A percentile compares a stretch with the other conserved stretches of the same genome.
Conservation (phyloP, 2,329 filamentous ascomycete genomes). For the Colletotrichum tropicicola region DNA sequence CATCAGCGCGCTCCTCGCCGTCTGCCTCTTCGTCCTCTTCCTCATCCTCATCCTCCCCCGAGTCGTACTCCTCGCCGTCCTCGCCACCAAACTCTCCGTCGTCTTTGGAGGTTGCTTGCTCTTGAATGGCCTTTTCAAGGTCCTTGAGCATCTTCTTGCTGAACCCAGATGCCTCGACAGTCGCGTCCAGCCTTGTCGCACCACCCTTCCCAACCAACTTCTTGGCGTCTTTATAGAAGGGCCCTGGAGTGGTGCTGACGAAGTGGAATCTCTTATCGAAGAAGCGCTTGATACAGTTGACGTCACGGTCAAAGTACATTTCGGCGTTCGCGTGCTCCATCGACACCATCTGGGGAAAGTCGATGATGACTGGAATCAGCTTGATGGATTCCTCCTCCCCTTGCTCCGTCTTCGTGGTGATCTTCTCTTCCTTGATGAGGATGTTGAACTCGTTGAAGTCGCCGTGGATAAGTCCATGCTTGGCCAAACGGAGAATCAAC, state of each 20-base stretch:
- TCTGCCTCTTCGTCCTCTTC: constrained; percentile 37
- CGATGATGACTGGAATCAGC: constrained; percentile 86
- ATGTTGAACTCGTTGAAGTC: constrained; percentile 99
- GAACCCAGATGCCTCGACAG: constrained; percentile 92
- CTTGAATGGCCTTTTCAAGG: constrained; percentile 87
- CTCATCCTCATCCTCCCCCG: constrained; percentile 36
- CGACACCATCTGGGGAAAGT: constrained; percentile 98
- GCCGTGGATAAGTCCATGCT: constrained; percentile 91
- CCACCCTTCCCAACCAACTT: constrained; percentile 75
- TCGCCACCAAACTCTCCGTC: constrained; percentile 45
- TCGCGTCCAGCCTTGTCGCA: constrained; percentile 79
- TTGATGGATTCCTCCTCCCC: constrained; percentile 56
- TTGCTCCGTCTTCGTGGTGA: constrained; percentile 42
- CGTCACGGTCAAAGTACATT: constrained; percentile 97
- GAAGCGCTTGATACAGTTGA: constrained; percentile 94
- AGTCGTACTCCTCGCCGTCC: constrained; percentile 40
- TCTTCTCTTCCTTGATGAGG: constrained; percentile 80
- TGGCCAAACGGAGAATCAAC: constrained; percentile 84
- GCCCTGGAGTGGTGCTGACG: constrained; percentile 80
- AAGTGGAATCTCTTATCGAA: constrained; percentile 93
- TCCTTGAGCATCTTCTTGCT: constrained; percentile 98
- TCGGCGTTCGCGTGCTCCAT: constrained; percentile 93
- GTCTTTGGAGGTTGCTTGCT: constrained; percentile 67
- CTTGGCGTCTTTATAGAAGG: constrained; percentile 85
- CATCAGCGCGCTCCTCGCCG: constrained; percentile 29